Evolutionary conservation across 768 basidiomycete species (phyloP).

Genomic region (Paxillus rubicundulus): DNA sequence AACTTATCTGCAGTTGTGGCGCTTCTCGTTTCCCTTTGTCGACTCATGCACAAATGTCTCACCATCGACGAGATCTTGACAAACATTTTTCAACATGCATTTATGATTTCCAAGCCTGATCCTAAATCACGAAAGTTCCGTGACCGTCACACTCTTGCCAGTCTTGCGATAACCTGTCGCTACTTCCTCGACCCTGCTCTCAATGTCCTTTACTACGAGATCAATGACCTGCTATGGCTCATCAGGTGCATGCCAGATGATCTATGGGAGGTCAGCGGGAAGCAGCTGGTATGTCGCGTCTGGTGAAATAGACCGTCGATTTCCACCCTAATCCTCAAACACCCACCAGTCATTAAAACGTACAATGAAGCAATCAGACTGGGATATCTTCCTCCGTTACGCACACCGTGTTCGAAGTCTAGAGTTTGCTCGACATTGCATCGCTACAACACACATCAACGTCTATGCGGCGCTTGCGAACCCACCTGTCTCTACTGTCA

Average conservation of each 20-base stretch:
- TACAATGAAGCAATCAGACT: slow-evolving; percentile 22
- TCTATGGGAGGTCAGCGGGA: slow-evolving; percentile 32
- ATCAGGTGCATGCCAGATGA: slow-evolving; percentile 32
- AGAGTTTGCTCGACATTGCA: slow-evolving; percentile 29
- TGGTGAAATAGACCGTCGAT: neutral
- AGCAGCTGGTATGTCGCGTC: slow-evolving; percentile 23
- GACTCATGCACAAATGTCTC: slow-evolving; percentile 34
- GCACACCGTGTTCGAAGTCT: slow-evolving; percentile 30
- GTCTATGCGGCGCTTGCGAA: slow-evolving; percentile 19
- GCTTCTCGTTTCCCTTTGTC: slow-evolving; percentile 10
- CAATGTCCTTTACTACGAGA: slow-evolving; percentile 31
- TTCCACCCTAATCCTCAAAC: neutral
- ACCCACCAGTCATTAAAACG: slow-evolving; percentile 21
- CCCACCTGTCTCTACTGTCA: slow-evolving; percentile 14
- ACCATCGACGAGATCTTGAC: slow-evolving; percentile 33
- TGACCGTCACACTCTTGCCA: slow-evolving; percentile 30
- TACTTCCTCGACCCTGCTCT: slow-evolving; percentile 33
- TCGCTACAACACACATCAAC: slow-evolving; percentile 17
- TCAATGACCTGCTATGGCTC: slow-evolving; percentile 30
- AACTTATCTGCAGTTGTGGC: slow-evolving; percentile 12
- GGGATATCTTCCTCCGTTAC: slow-evolving; percentile 29
- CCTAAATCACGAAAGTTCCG: slow-evolving; percentile 28
- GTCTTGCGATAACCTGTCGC: slow-evolving; percentile 31
- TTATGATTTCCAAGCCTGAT: slow-evolving; percentile 26
- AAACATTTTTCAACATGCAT: slow-evolving; percentile 31